Conservation (phyloP, 331 rosid species). For the Erythrophleum ivorense region DNA sequence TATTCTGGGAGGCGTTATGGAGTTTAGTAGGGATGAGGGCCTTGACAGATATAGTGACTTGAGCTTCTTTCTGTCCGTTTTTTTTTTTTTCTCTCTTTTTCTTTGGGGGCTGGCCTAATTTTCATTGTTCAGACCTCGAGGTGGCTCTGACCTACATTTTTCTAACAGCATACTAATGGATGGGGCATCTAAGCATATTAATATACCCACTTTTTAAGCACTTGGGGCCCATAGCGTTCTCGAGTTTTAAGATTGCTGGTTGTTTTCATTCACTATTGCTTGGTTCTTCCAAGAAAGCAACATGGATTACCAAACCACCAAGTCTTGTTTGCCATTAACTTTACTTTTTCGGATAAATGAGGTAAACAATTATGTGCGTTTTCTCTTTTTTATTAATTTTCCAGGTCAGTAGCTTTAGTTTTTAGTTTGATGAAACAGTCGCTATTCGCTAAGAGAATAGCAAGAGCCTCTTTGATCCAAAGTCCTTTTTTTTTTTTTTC, state of each 20-base stretch:
- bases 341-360: not conserved
- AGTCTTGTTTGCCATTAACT: slow-evolving; percentile 21
- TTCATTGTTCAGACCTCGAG: not conserved
- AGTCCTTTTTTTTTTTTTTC: too few relatives aligned
- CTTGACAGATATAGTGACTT: not conserved
- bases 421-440: too few relatives aligned
- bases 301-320: not conserved
- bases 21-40: not conserved
- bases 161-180: not conserved
- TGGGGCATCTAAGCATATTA: slow-evolving; percentile 35
- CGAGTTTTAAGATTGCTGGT: not conserved
- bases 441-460: too few relatives aligned
- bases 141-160: not conserved
- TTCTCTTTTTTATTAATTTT: not conserved
- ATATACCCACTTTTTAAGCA: slow-evolving; percentile 24
- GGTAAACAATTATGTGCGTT: not conserved
- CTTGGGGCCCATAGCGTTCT: slow-evolving; percentile 33
- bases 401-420: too few relatives aligned
- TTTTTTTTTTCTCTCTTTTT: too few relatives aligned
- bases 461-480: not conserved
- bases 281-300: slow-evolving; percentile 1
- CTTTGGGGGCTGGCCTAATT: not conserved
- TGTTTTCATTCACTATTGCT: slow-evolving; percentile 14
- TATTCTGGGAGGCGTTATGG: not conserved
- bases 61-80: not conserved